Conservation (phyloP, 805 yeast genomes). For the Candida peoriensis region DNA sequence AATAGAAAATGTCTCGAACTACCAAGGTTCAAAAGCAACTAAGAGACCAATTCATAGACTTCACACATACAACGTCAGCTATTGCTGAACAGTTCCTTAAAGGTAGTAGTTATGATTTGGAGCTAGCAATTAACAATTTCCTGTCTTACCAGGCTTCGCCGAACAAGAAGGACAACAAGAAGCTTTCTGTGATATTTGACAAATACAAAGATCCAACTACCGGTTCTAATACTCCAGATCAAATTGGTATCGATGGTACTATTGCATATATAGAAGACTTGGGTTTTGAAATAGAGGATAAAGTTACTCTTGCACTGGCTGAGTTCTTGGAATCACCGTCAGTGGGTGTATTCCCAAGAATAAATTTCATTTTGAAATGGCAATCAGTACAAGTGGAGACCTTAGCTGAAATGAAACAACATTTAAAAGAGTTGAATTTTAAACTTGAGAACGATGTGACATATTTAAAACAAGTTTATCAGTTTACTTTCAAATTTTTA, state of each 20-base stretch:
- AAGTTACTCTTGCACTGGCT: slow-evolving; percentile 63
- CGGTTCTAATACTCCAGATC: slow-evolving; percentile 5
- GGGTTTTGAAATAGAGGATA: slow-evolving; percentile 69
- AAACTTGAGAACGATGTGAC: slow-evolving; percentile 31
- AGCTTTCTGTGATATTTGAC: slow-evolving; percentile 15
- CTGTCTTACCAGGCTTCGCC: slow-evolving; percentile 17
- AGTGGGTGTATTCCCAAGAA: slow-evolving; percentile 54
- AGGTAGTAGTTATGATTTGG: slow-evolving; percentile 20
- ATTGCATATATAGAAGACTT: slow-evolving; percentile 61
- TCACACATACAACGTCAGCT: slow-evolving; percentile 19
- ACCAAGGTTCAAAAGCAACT: slow-evolving; percentile 19
- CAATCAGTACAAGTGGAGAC: slow-evolving; percentile 24
- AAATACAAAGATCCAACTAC: slow-evolving; percentile 16
- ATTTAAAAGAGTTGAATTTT: slow-evolving; percentile 28
- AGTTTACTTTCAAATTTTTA: slow-evolving; percentile 63
- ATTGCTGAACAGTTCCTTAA: slow-evolving; percentile 21
- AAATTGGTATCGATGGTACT: slow-evolving; percentile 78
- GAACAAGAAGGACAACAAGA: slow-evolving; percentile 12
- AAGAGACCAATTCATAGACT: slow-evolving; percentile 25
- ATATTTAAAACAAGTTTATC: slow-evolving; percentile 57
- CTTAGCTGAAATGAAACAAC: slow-evolving; percentile 42
- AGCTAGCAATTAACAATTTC: slow-evolving; percentile 24
- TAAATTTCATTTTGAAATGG: slow-evolving; percentile 59
- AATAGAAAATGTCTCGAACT: slow-evolving; percentile 21
- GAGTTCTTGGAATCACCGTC: slow-evolving; percentile 61